phyloP scores from a whole-genome alignment of 2,329 filamentous ascomycete genomes.

The Podosphaera xanthii region DNA sequence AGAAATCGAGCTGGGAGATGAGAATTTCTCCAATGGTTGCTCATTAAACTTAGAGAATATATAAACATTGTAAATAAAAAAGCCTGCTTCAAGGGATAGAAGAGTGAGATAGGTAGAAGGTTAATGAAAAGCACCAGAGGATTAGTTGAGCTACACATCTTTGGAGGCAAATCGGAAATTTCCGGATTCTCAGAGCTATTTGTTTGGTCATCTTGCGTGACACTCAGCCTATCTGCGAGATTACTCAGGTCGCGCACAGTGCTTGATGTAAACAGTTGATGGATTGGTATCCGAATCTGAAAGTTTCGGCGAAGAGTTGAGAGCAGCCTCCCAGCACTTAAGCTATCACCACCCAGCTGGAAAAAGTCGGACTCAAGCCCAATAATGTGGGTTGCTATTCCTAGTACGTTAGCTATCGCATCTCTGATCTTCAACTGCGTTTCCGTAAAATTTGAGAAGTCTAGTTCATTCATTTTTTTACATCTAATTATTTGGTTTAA shows the following conservation, averaged over 20 bases:
- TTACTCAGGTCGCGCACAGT: constrained; percentile 16
- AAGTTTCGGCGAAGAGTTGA: constrained; percentile 28
- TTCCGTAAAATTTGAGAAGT: neutral
- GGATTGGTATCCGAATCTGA: constrained; percentile 25
- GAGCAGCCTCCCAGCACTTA: constrained; percentile 28
- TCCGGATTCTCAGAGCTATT: neutral
- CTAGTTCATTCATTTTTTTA: neutral
- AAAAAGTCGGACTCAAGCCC: constrained; percentile 25
- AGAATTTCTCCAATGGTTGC: constrained; percentile 20
- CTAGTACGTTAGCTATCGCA: constrained; percentile 24
- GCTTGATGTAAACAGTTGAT: constrained; percentile 26
- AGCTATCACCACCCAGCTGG: constrained; percentile 28
- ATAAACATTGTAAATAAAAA: constrained; percentile 30
- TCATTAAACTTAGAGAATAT: constrained; percentile 21
- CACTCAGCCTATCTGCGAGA: constrained; percentile 2
- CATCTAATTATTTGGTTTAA: neutral
- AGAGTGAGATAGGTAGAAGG: constrained; percentile 24
- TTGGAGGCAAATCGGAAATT: constrained; percentile 15
- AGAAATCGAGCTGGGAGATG: constrained; percentile 24
- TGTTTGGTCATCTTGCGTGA: neutral
- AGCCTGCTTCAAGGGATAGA: constrained; percentile 28
- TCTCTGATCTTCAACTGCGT: constrained; percentile 20
- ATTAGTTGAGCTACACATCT: constrained; percentile 26
- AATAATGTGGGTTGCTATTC: constrained; percentile 19
- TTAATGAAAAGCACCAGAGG: constrained; percentile 26